Evolutionary conservation across 495 filamentous ascomycete species (phyloP).

Genomic region (Staphylotrichum longicolle): DNA sequence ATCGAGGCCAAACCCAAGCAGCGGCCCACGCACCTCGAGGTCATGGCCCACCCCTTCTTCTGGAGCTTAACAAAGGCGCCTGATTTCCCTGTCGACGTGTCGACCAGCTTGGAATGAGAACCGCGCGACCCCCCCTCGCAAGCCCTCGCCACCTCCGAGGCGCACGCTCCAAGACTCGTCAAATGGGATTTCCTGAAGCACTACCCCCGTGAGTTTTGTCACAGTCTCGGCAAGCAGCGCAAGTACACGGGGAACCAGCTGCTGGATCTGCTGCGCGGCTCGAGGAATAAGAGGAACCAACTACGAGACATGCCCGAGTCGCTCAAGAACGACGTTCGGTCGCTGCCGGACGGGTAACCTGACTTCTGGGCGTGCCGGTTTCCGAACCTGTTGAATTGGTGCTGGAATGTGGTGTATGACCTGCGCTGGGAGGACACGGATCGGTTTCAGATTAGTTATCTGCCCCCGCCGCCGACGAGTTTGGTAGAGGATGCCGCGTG

Average conservation of each 20-base stretch:
- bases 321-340: constrained; percentile 77
- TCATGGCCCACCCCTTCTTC: constrained; percentile 94
- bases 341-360: constrained; percentile 85
- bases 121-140: constrained; percentile 72
- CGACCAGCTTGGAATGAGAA: constrained; percentile 89
- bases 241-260: constrained; percentile 85
- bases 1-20: constrained; percentile 65
- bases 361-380: constrained; percentile 81
- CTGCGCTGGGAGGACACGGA: constrained; percentile 62
- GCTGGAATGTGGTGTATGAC: constrained; percentile 69
- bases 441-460: constrained; percentile 79
- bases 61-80: constrained; percentile 85
- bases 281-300: constrained; percentile 95
- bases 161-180: constrained; percentile 35
- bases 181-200: constrained; percentile 69
- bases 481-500: constrained; percentile 2
- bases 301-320: constrained; percentile 85
- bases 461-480: constrained; percentile 26
- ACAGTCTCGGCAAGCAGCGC: constrained; percentile 86
- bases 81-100: constrained; percentile 88
- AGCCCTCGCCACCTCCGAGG: constrained; percentile 60
- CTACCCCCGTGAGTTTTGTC: constrained; percentile 81
- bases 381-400: constrained; percentile 78
- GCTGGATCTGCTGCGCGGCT: constrained; percentile 84
- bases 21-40: constrained; percentile 69